These are phyloP conservation scores for Colletotrichum coccodes DNA, from an alignment of 2,329 filamentous ascomycete species.

Conservation along the genomic window DNA sequence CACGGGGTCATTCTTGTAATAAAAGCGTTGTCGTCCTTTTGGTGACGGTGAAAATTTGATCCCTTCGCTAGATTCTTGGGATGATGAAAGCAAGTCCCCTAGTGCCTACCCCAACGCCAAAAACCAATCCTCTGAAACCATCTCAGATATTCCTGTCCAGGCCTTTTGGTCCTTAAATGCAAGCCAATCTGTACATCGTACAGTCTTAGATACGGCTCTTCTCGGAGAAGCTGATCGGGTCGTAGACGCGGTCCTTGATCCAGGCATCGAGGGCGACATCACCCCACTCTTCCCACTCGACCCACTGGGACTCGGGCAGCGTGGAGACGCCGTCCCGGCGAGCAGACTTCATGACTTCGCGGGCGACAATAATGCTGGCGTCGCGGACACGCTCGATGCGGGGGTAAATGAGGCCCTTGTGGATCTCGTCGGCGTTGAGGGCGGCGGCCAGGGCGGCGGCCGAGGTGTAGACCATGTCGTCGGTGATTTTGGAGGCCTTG, in stretches of 20 bases:
- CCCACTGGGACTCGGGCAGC: constrained; percentile 75
- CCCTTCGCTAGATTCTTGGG: constrained; percentile 27
- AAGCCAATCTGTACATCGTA: constrained; percentile 20
- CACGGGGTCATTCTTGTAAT: constrained; percentile 18
- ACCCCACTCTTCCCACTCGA: constrained; percentile 79
- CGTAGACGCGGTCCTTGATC: constrained; percentile 70
- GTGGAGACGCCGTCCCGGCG: constrained; percentile 81
- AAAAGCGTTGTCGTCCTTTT: constrained; percentile 24
- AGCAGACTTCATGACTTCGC: constrained; percentile 93
- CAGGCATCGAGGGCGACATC: constrained; percentile 69
- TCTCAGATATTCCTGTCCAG: constrained; percentile 26
- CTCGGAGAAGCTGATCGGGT: constrained; percentile 60
- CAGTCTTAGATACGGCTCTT: constrained; percentile 30
- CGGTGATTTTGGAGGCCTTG: constrained; percentile 87
- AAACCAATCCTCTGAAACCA: constrained; percentile 25
- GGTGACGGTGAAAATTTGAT: constrained; percentile 19
- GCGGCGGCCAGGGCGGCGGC: constrained; percentile 83
- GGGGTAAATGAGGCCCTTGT: constrained; percentile 89
- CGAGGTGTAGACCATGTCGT: constrained; percentile 97
- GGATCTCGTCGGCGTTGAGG: constrained; percentile 83
- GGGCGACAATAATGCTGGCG: constrained; percentile 85
- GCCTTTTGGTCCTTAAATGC: constrained; percentile 25
- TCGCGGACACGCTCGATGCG: constrained; percentile 91
- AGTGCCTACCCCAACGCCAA: constrained; percentile 30
- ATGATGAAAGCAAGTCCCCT: constrained; percentile 25